Conservation (phyloP, 2,329 filamentous ascomycete genomes). For the Dothidotthia symphoricarpi region DNA sequence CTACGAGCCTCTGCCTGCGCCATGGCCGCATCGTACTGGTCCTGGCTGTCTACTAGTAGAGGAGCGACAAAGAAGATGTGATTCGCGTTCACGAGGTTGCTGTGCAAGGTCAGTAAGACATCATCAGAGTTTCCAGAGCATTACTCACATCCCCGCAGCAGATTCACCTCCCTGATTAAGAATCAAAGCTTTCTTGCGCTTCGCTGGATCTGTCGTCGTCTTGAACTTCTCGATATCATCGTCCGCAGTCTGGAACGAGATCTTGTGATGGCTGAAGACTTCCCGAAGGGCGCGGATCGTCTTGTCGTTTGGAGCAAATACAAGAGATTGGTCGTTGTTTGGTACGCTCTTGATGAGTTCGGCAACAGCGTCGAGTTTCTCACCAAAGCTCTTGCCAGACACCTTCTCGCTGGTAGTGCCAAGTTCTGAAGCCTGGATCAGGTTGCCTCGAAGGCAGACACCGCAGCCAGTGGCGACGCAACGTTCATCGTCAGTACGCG, state of each 20-base stretch:
- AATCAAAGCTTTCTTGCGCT: slow-evolving; percentile 52
- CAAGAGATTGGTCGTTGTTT: slow-evolving; percentile 30
- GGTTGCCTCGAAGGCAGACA: too few relatives aligned
- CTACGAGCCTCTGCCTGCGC: slow-evolving; percentile 63
- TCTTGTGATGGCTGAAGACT: slow-evolving; percentile 15
- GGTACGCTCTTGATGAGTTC: slow-evolving; percentile 44
- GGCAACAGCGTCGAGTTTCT: slow-evolving; percentile 25
- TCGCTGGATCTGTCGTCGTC: slow-evolving; percentile 19
- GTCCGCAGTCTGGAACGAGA: slow-evolving; percentile 18
- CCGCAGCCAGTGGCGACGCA: slow-evolving; percentile 25
- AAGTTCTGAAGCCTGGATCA: slow-evolving; percentile 25
- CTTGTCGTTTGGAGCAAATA: slow-evolving; percentile 28
- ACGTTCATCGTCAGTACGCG: slow-evolving; percentile 19
- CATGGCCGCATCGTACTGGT: slow-evolving; percentile 59
- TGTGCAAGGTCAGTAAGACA: slow-evolving; percentile 21
- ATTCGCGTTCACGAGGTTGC: slow-evolving; percentile 63
- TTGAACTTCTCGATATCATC: slow-evolving; percentile 33
- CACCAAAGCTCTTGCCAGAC: slow-evolving; percentile 29
- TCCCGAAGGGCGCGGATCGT: slow-evolving; percentile 15
- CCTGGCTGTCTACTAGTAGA: slow-evolving; percentile 50
- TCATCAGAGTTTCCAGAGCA: background rate
- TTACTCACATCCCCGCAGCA: slow-evolving; percentile 59
- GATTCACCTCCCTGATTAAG: slow-evolving; percentile 57
- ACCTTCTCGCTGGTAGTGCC: slow-evolving; percentile 13
- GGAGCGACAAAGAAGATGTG: slow-evolving; percentile 64